These are phyloP conservation scores for Eruca vesicaria DNA, from an alignment of 441 rosid species.

Conservation along the genomic window DNA sequence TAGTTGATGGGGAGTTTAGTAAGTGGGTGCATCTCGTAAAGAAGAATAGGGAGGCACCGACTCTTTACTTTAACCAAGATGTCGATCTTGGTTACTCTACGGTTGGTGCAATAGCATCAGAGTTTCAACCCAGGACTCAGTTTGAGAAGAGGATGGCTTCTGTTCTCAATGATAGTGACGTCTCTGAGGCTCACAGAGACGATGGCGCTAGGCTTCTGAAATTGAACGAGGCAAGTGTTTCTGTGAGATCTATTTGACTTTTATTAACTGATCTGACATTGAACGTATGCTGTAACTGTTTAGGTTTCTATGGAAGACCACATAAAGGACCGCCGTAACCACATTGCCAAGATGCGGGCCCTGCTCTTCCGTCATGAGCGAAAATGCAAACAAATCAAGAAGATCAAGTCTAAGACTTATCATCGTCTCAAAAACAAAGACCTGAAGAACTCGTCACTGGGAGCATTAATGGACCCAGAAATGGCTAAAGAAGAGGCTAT, in stretches of 20 bases:
- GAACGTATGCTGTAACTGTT: neutral
- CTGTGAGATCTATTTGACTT: constrained; percentile 23
- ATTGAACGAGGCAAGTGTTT: constrained; percentile 65
- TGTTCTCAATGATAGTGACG: constrained; percentile 55
- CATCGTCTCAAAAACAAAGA: constrained; percentile 77
- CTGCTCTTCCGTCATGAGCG: constrained; percentile 87
- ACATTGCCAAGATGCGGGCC: constrained; percentile 79
- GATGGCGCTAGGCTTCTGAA: constrained; percentile 92
- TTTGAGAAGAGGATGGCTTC: constrained; percentile 93
- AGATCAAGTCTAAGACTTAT: constrained; percentile 93
- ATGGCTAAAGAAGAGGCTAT: constrained; percentile 76
- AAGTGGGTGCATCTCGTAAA: constrained; percentile 82
- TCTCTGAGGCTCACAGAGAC: constrained; percentile 71
- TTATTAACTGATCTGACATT: neutral
- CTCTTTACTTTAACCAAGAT: constrained; percentile 72
- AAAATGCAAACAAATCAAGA: constrained; percentile 79
- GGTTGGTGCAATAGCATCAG: constrained; percentile 91
- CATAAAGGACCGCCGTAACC: constrained; percentile 51
- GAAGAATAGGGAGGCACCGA: constrained; percentile 86
- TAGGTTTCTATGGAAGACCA: constrained; percentile 83
- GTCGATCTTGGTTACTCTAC: constrained; percentile 75
- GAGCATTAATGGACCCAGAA: constrained; percentile 73
- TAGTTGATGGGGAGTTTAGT: constrained; percentile 58
- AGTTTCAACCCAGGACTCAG: constrained; percentile 88
- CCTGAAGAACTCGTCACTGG: constrained; percentile 46